These are phyloP conservation scores for Coemansia sp. DNA, from an alignment of 192 early-diverging fungal species.

Conservation along the genomic window DNA sequence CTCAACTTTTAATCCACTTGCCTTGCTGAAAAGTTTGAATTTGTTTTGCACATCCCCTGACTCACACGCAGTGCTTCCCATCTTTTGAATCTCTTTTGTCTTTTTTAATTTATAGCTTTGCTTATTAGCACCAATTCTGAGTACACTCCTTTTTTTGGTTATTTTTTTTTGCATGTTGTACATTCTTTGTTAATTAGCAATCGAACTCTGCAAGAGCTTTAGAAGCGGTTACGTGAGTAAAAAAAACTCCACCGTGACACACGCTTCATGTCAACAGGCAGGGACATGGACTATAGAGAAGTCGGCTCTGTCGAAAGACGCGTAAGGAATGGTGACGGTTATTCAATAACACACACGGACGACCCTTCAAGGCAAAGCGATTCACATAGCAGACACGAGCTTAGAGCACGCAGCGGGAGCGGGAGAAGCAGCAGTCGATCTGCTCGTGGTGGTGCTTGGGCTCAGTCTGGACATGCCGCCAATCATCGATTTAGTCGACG, in stretches of 20 bases:
- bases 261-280: not conserved
- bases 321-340: not conserved
- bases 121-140: not conserved
- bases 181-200: not conserved
- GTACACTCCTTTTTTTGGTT: not conserved
- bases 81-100: not conserved
- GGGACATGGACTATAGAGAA: not conserved
- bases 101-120: not conserved
- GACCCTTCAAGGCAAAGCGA: not conserved
- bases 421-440: not conserved
- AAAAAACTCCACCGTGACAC: not conserved
- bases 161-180: not conserved
- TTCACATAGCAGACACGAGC: not conserved
- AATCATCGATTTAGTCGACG: not conserved
- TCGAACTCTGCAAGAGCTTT: not conserved
- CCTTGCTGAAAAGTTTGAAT: not conserved
- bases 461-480: not conserved
- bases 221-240: not conserved
- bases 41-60: not conserved
- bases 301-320: not conserved
- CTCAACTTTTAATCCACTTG: not conserved
- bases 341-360: not conserved
- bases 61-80: not conserved
- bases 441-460: not conserved
- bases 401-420: not conserved